Base-by-base conservation (phyloP, 352 stramenopile species). In the Pythium oligandrum region DNA sequence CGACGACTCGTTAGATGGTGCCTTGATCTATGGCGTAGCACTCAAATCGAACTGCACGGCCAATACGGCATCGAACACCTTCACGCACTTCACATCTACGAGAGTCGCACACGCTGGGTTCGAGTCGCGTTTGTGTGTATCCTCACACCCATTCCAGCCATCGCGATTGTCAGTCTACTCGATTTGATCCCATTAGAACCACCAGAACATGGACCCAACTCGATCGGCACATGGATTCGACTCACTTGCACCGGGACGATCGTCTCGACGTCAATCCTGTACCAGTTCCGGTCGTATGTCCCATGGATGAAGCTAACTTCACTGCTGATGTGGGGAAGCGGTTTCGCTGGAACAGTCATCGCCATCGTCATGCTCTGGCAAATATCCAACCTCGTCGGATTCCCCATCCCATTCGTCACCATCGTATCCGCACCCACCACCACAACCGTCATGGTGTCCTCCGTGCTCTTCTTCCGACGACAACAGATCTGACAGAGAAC, bases 391-490 rank as follows among this genome's bases (percentile, higher is more conserved):
- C 36, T 33, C 32, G 50, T 72, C 17, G 67, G 56, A 4, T 75
- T 64, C 31, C 63, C 67, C 10, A 12, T 75, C 2, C 67, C 67
- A 30, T 72, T 75, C 45, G 57, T 60, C 1, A 58, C 71, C 30
- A 57, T 53, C 48, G 10, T 60, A 12, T 35, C 36, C 7, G 45
- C 37, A 30, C 30, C 36, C 8, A 4, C 48, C n/a, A 38, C 17
- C 36, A 46, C 45, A 35, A 35, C 38, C 2, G 36, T 54, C 48
- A 33, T 38, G 10, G 45, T 44, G 8, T 35, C 36, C 7, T 26
- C 26, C 36, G 26, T 54, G 36, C 26, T 54, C 33, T 45, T 54
- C 26, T 17, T 42, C 3, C 17, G 6, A 7, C 48, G 48, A 6
- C 8, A 53, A 35, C 36, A 26, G 5, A 7, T 53, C 11, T 38